A percentile compares a stretch with the other conserved stretches of the same genome.
Conservation (phyloP, 139 green algal species). For the Diplosphaera chodatii region DNA sequence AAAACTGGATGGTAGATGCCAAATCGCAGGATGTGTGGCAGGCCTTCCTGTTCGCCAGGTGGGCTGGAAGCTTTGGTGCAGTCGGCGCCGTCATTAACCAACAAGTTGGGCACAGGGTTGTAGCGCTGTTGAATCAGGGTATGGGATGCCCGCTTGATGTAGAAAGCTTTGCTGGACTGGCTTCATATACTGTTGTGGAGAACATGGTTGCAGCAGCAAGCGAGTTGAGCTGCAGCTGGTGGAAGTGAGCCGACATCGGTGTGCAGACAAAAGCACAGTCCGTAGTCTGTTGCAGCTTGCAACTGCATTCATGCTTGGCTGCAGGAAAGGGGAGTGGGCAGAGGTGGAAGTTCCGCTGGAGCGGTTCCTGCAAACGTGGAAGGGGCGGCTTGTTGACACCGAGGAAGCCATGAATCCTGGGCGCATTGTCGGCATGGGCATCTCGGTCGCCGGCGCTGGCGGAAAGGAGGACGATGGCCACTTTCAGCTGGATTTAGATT, state of each 20-base stretch:
- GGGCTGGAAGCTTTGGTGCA: no score
- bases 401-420: conserved; percentile 32
- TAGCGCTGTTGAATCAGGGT: no score
- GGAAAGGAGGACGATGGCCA: conserved; percentile 21
- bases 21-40: conserved; percentile 49
- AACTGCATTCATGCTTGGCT: neutral
- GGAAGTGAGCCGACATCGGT: no score
- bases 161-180: no score
- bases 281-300: neutral
- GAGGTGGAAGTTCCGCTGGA: conserved; percentile 41
- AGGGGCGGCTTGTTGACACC: conserved; percentile 38
- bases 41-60: conserved; percentile 50
- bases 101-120: no score
- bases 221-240: no score
- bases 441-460: conserved; percentile 31
- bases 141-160: no score
- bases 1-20: conserved; percentile 50
- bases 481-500: conserved; percentile 37
- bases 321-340: conserved; percentile 38
- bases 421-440: conserved; percentile 36
- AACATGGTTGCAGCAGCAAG: no score
- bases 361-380: conserved; percentile 47
- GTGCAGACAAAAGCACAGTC: neutral
- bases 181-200: no score
- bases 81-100: no score